These are phyloP conservation scores for Lathyrus tuberosus DNA, from an alignment of 306 rosid species.

Conservation along the genomic window DNA sequence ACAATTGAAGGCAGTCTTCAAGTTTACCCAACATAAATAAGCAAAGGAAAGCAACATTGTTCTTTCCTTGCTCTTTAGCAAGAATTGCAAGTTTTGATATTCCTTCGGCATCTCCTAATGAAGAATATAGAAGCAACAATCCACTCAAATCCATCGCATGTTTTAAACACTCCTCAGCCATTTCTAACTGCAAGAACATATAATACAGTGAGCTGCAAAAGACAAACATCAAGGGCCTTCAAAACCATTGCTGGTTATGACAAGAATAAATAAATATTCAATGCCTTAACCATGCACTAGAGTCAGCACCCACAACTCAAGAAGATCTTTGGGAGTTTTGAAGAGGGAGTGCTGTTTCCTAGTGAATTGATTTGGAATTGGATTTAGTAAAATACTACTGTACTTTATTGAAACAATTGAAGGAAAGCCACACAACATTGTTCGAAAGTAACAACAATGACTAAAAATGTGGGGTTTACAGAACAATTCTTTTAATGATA, in stretches of 20 bases:
- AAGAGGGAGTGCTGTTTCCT: neutral
- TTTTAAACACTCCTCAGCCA: constrained; percentile 97
- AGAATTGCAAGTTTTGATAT: constrained; percentile 79
- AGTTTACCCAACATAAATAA: constrained; percentile 92
- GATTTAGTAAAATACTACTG: neutral
- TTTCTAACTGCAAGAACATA: constrained; percentile 78
- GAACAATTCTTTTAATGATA: neutral
- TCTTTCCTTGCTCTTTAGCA: constrained; percentile 99
- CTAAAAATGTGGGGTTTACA: constrained; percentile 2
- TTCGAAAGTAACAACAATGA: neutral
- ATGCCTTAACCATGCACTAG: constrained; percentile 14
- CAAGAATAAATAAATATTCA: constrained; percentile 20
- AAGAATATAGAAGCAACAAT: constrained; percentile 91
- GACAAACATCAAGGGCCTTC: constrained; percentile 34
- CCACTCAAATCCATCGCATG: constrained; percentile 97
- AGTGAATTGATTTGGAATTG: neutral
- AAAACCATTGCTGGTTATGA: neutral
- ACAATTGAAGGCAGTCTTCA: constrained; percentile 95
- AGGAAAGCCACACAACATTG: neutral
- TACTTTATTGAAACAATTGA: constrained; percentile 22
- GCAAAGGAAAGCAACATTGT: constrained; percentile 96
- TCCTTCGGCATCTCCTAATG: constrained; percentile 97
- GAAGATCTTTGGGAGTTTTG: neutral
- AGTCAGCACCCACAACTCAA: constrained; percentile 29
- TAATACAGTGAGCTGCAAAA: constrained; percentile 37